phyloP scores from a whole-genome alignment of 2,329 filamentous ascomycete species.

The Venturia aucupariae region DNA sequence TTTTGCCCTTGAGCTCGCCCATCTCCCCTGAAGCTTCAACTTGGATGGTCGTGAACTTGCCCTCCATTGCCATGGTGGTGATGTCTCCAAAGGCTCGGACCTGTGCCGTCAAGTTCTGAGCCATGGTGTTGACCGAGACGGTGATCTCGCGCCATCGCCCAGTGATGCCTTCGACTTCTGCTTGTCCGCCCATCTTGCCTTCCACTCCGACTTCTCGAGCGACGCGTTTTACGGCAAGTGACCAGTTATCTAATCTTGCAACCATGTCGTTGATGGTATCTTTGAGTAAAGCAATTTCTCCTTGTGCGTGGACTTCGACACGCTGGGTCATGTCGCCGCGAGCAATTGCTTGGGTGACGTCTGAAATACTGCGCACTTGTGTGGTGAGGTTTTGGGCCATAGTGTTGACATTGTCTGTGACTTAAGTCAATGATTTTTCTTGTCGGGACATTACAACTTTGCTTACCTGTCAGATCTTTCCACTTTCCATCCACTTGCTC shows the following conservation, averaged over 20 bases:
- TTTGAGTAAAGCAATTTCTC: conserved; percentile 87
- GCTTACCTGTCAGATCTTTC: conserved; percentile 47
- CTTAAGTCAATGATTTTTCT: not conserved
- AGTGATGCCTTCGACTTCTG: conserved; percentile 84
- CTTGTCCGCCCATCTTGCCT: conserved; percentile 96
- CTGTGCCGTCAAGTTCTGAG: conserved; percentile 77
- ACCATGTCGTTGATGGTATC: conserved; percentile 99
- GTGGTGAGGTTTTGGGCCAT: conserved; percentile 56
- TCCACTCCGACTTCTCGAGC: conserved; percentile 95
- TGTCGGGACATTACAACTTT: not conserved
- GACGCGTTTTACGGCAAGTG: conserved; percentile 88
- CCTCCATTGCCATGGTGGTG: conserved; percentile 93
- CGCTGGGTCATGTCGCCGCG: conserved; percentile 94
- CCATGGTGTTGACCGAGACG: conserved; percentile 90
- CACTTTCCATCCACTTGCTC: conserved; percentile 58
- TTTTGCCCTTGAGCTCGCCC: conserved; percentile 98
- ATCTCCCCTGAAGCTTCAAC: conserved; percentile 97
- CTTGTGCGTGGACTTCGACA: conserved; percentile 89
- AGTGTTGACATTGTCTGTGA: conserved; percentile 53
- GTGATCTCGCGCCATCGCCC: conserved; percentile 98
- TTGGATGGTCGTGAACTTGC: conserved; percentile 94
- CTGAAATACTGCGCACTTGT: conserved; percentile 81
- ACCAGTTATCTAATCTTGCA: conserved; percentile 87
- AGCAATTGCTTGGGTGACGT: conserved; percentile 89
- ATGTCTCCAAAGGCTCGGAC: conserved; percentile 97